Percentiles rank a stretch among this genome's conserved stretches.
Conservation (phyloP, 768 basidiomycete species). For the Clitopilus hobsonii region DNA sequence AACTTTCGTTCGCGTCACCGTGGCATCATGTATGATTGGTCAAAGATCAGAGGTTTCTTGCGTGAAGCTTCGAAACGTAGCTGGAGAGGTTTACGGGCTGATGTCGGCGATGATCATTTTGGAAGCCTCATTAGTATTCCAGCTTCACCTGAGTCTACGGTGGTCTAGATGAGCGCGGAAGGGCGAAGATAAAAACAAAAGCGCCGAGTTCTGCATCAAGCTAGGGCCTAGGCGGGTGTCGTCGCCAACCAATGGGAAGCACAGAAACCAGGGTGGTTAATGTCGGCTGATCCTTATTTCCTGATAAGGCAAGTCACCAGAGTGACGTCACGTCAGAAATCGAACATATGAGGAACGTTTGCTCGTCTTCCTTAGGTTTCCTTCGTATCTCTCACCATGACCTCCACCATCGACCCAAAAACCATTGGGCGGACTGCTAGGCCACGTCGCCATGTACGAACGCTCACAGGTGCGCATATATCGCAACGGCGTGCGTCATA, state of each 20-base stretch:
- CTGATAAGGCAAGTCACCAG: not conserved
- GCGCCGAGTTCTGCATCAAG: too few species aligned
- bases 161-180: not conserved
- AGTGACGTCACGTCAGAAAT: slow-evolving; percentile 4
- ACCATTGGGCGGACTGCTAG: slow-evolving; percentile 59
- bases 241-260: not conserved
- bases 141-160: not conserved
- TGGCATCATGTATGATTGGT: too few species aligned
- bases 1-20: too few species aligned
- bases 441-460: slow-evolving; percentile 63
- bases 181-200: not conserved
- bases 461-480: slow-evolving; percentile 49
- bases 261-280: not conserved
- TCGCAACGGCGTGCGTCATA: not conserved
- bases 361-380: not conserved
- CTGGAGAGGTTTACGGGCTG: too few species aligned
- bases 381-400: slow-evolving; percentile 37
- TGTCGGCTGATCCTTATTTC: not conserved
- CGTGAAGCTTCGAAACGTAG: too few species aligned
- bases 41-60: too few species aligned
- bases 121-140: too few species aligned
- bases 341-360: slow-evolving; percentile 1
- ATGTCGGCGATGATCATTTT: too few species aligned
- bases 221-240: too few species aligned
- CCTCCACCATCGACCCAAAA: slow-evolving; percentile 60